Evolutionary conservation across 176 grass and related monocot species (phyloP), one percentile per base, ranked within the genome.

Genomic region (Sorghum bicolor): DNA sequence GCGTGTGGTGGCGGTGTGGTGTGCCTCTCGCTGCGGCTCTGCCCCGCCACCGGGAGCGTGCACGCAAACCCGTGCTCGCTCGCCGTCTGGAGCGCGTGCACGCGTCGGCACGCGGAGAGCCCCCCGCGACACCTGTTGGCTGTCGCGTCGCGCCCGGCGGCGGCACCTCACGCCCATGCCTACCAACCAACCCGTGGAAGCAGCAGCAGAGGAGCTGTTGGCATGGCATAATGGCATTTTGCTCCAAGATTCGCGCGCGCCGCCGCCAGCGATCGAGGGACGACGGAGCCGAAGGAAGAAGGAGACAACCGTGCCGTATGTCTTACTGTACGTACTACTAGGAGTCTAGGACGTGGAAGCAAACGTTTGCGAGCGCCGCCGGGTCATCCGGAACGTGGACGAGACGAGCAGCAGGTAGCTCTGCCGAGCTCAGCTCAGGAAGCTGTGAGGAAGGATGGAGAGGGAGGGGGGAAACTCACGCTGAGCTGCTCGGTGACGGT

Each of bases 401-500:
- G 45, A 28, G 22, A n/a, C 8, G 3, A 16, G 33, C 24, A 20
- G 16, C 5, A 26, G 52, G 1, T 28, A 28, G 53, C 28, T 15
- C 7, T 4, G n/a, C 15, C 5, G 8, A 67, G 65, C 4, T 8
- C 32, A 6, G 19, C n/a, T n/a, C 10, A n/a, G 15, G 43, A 14
- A 7, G 30, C 2, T 13, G 10, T 13, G 10, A 7, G 24, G n/a
- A 16, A 43, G 20, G 20, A 6, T 4, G 40, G n/a, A 5, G 9
- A 53, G 16, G 30, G 2, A 16, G 64, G 6, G n/a, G 0, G 0
- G 1, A 1, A 10, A 67, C 83, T 85, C 75, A 98, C 96, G 64
- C 89, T 95, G 89, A 98, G 96, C 83, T 98, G 93, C 30, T 92
- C 67, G 77, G 91, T 64, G 79, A 98, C 24, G 74, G 91, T 91